These are phyloP conservation scores for Magnaporthales sp. DNA, from an alignment of 2,329 filamentous ascomycete genomes.

Conservation along the genomic window DNA sequence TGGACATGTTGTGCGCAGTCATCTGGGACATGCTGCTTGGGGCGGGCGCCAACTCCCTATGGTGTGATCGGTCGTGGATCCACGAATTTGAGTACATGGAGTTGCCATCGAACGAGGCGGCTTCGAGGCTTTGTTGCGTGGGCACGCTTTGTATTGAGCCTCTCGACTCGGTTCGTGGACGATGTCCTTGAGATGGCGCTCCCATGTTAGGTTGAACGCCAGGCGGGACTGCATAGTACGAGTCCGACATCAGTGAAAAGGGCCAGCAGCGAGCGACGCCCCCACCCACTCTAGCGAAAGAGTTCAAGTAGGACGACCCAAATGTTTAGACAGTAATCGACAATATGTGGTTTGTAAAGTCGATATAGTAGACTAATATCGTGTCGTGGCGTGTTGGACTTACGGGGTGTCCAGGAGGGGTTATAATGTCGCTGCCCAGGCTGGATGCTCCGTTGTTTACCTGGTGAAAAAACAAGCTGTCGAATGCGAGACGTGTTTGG, in stretches of 20 bases:
- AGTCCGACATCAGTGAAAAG: conserved; percentile 1
- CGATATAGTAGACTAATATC: not conserved
- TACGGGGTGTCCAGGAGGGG: not conserved
- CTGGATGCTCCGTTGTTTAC: not conserved
- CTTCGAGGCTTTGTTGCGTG: conserved; percentile 42
- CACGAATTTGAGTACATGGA: conserved; percentile 41
- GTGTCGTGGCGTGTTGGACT: not conserved
- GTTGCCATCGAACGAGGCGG: conserved; percentile 32
- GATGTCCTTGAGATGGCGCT: conserved; percentile 28
- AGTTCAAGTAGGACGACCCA: not conserved
- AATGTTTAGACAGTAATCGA: not conserved
- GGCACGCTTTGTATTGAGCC: conserved; percentile 46
- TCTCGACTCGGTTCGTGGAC: conserved; percentile 33
- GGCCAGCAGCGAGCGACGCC: not conserved
- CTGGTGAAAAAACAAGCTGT: not conserved
- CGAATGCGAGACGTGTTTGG: not conserved
- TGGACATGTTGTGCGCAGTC: conserved; percentile 9
- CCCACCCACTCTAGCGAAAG: not conserved
- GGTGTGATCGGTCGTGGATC: conserved; percentile 32
- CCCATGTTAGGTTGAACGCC: conserved; percentile 8
- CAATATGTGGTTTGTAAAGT: not conserved
- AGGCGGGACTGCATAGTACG: not conserved
- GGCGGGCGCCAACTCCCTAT: conserved; percentile 31
- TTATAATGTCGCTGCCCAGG: not conserved
- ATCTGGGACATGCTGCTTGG: conserved; percentile 34